A percentile compares a stretch with the other conserved stretches of the same genome.
Evolutionary conservation across 2,329 filamentous ascomycete genomes (phyloP).

Genomic region (Hypoxylon sp.): DNA sequence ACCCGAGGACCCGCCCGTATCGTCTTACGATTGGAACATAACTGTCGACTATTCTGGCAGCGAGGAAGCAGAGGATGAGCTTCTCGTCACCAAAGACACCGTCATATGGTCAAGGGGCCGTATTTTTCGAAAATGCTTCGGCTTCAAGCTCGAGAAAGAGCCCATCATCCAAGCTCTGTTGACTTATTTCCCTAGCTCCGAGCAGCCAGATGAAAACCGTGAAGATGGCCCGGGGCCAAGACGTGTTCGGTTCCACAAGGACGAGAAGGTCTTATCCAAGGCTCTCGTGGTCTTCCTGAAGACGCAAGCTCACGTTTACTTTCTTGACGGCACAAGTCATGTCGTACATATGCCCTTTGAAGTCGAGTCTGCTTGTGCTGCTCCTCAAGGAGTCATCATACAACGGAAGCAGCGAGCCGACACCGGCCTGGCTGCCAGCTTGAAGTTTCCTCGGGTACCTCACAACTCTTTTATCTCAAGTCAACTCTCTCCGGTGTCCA

Average conservation of each 20-base stretch:
- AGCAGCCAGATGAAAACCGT: conserved; percentile 50
- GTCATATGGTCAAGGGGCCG: conserved; percentile 92
- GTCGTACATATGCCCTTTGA: conserved; percentile 95
- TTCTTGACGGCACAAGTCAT: conserved; percentile 87
- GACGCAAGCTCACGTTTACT: conserved; percentile 93
- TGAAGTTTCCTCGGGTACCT: conserved; percentile 72
- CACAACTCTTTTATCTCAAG: conserved; percentile 86
- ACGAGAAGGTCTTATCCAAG: conserved; percentile 59
- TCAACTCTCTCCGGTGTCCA: conserved; percentile 67
- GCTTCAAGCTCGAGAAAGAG: conserved; percentile 88
- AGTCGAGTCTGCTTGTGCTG: conserved; percentile 86
- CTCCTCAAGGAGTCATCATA: conserved; percentile 84
- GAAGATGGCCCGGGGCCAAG: conserved; percentile 10
- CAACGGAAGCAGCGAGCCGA: conserved; percentile 78
- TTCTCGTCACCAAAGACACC: conserved; percentile 78
- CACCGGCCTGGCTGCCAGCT: conserved; percentile 61
- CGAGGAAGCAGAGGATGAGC: conserved; percentile 75
- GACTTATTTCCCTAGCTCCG: conserved; percentile 77
- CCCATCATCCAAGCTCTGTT: conserved; percentile 86
- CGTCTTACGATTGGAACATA: conserved; percentile 82
- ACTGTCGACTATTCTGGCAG: conserved; percentile 55
- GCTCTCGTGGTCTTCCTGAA: conserved; percentile 92
- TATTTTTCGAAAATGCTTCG: conserved; percentile 85
- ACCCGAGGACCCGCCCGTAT: conserved; percentile 71
- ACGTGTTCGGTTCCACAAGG: conserved; percentile 53